These are phyloP conservation scores for Acer negundo DNA, from an alignment of 345 rosid genomes.

Conservation along the genomic window DNA sequence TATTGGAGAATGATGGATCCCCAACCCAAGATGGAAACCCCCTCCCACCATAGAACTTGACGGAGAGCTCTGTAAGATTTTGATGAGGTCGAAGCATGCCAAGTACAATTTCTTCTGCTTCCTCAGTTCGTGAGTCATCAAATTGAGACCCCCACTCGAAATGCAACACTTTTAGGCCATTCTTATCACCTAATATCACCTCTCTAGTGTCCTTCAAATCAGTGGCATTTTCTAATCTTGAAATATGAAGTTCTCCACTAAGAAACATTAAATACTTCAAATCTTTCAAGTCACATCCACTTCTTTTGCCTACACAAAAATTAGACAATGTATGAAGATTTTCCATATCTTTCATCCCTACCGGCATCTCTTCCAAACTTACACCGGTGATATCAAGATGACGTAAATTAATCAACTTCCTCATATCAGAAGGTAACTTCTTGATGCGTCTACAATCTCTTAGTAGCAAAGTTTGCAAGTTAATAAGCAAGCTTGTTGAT, in stretches of 20 bases:
- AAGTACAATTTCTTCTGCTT: not conserved
- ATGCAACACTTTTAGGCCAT: not conserved
- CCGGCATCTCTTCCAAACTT: not conserved
- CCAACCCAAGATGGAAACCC: not conserved
- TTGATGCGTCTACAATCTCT: not conserved
- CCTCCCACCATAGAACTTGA: not conserved
- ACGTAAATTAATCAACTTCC: not conserved
- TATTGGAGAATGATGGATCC: not conserved
- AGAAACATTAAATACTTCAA: not conserved
- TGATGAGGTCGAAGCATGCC: not conserved
- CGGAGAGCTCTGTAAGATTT: not conserved
- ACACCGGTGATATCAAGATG: not conserved
- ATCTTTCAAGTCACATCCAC: not conserved
- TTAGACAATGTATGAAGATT: not conserved
- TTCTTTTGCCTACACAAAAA: not conserved
- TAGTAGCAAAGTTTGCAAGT: not conserved
- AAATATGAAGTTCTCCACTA: not conserved
- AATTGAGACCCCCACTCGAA: not conserved
- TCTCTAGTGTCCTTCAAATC: not conserved
- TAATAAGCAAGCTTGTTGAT: not conserved
- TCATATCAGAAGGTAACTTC: not conserved
- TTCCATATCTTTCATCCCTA: not conserved
- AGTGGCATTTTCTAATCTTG: not conserved
- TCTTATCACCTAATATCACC: not conserved
- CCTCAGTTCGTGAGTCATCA: not conserved